Percentiles rank a stretch among this genome's conserved stretches.
Evolutionary conservation across 2,329 filamentous ascomycete species (phyloP).

Genomic region (Fusarium proliferatum): DNA sequence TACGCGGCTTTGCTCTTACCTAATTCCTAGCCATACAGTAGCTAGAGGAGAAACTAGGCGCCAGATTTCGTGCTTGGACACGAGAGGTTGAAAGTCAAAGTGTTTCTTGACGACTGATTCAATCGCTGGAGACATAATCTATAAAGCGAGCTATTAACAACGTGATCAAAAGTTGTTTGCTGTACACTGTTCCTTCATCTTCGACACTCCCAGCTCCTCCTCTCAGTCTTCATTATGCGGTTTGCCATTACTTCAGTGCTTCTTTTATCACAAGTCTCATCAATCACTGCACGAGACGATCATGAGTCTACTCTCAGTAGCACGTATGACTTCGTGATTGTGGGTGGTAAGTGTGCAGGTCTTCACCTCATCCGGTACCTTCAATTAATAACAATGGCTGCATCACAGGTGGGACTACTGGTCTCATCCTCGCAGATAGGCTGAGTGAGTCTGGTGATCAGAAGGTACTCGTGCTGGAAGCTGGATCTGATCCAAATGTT

Average conservation of each 20-base stretch:
- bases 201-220: too few species aligned
- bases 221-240: too few species aligned
- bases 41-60: neutral
- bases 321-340: slow-evolving; percentile 15
- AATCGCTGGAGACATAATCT: neutral
- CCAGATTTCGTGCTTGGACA: too few species aligned
- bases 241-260: neutral
- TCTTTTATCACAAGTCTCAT: neutral
- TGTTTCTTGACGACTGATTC: neutral
- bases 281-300: neutral
- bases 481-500: slow-evolving; percentile 6
- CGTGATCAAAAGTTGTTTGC: neutral
- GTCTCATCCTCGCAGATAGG: slow-evolving; percentile 12
- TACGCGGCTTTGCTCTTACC: neutral
- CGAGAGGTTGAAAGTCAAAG: too few species aligned
- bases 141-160: neutral
- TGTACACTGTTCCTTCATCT: too few species aligned
- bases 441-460: slow-evolving; percentile 20
- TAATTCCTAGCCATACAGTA: neutral
- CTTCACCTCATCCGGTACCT: fast-evolving
- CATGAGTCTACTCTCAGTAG: neutral
- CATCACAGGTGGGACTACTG: neutral
- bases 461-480: slow-evolving; percentile 3
- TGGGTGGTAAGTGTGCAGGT: neutral
- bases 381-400: fast-evolving